Conservation (phyloP, 805 yeast genomes). For the Saccharomycopsis lassenensis region DNA sequence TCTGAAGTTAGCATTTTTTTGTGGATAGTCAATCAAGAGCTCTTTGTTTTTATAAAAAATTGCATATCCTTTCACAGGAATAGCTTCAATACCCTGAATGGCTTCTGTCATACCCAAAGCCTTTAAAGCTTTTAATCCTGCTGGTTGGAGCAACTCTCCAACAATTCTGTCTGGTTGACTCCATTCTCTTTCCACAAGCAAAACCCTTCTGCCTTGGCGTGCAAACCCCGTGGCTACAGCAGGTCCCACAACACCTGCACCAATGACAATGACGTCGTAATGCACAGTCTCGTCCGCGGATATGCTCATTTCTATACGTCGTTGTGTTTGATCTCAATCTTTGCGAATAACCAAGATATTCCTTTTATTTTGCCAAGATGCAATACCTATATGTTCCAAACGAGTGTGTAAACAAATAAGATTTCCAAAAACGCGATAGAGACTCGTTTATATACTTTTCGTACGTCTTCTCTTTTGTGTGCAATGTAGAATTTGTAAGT, state of each 20-base stretch:
- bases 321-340: too few species aligned
- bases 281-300: constrained; percentile 9
- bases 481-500: too few species aligned
- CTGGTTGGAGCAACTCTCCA: constrained; percentile 95
- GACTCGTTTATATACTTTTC: too few species aligned
- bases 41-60: constrained; percentile 52
- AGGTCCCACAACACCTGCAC: constrained; percentile 99
- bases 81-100: constrained; percentile 66
- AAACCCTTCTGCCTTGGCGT: constrained; percentile 75
- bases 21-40: constrained; percentile 62
- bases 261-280: constrained; percentile 81
- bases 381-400: too few species aligned
- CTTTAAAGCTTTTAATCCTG: constrained; percentile 77
- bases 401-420: too few species aligned
- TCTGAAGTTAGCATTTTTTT: constrained; percentile 31
- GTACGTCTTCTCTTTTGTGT: too few species aligned
- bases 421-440: too few species aligned
- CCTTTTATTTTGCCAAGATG: too few species aligned
- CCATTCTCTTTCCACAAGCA: constrained; percentile 78
- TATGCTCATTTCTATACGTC: too few species aligned
- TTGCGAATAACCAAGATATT: too few species aligned
- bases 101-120: constrained; percentile 77
- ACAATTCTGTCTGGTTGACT: constrained; percentile 89
- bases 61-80: constrained; percentile 69
- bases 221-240: constrained; percentile 85